Percentiles rank a stretch among this genome's conserved stretches.
These are phyloP conservation scores for Coemansia sp. DNA, from an alignment of 192 early-diverging fungal genomes.

Conservation along the genomic window DNA sequence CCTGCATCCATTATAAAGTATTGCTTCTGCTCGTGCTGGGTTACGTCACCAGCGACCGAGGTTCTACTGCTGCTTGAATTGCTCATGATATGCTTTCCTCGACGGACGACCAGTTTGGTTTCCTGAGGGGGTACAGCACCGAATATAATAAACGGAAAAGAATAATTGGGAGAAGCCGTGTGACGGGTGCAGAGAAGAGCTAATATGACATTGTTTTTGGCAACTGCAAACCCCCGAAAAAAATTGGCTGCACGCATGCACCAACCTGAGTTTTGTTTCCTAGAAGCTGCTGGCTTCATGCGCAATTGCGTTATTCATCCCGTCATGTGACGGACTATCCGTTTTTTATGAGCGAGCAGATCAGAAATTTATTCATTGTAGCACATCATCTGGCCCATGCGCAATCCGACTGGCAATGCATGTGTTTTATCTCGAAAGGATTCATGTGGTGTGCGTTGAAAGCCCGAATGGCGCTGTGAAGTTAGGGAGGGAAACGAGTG, in stretches of 20 bases:
- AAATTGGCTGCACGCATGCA: background rate
- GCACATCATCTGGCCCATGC: too few relatives aligned
- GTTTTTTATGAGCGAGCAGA: too few relatives aligned
- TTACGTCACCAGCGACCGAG: background rate
- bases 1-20: constrained; percentile 23
- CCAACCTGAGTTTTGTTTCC: background rate
- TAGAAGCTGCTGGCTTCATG: background rate
- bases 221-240: too few relatives aligned
- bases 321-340: background rate
- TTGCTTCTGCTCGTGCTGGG: constrained; percentile 3
- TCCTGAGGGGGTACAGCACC: background rate
- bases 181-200: background rate
- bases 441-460: too few relatives aligned
- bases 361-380: too few relatives aligned
- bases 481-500: too few relatives aligned
- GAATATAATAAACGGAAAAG: background rate
- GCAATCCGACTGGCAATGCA: too few relatives aligned
- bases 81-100: background rate
- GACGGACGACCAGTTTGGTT: background rate
- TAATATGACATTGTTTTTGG: background rate
- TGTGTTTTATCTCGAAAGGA: too few relatives aligned
- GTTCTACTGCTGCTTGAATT: background rate
- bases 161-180: too few relatives aligned
- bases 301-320: background rate
- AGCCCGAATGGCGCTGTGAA: too few relatives aligned